Evolutionary conservation across 2,329 filamentous ascomycete genomes (phyloP), one percentile per base, ranked within the genome.

Genomic region (Fusarium concolor): DNA sequence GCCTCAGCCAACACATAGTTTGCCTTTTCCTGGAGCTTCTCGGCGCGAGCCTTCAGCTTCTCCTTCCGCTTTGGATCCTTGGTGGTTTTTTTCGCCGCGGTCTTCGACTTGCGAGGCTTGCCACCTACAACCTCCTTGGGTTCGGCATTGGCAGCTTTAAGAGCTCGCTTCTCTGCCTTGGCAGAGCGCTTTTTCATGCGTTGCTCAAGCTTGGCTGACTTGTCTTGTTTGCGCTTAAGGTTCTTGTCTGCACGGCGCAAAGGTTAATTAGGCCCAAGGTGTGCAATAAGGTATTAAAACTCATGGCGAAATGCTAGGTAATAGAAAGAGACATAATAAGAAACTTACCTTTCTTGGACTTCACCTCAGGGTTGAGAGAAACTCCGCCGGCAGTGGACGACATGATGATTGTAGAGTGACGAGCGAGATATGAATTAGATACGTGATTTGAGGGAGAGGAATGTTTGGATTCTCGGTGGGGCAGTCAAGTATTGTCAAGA

Each of bases 1-100:
- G 83, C 79, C 57, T 84, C 77, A 1, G 70, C 72, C 68, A 82
- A 68, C 33, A 86, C 62, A 70, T 79, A 79, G 26, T 81, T 62
- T 11, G 75, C 72, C 56, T 71, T 73, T 22, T 64, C 52, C 49
- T 73, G 49, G 5, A 74, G 76, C 69, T 80, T 80, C 14, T 80
- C 76, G 31, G 79, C 79, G 28, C 79, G 79, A n/a, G 64, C 62
- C 24, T 80, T 75, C 49, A 83, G 67, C 20, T 78, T 78, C 49
- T 75, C 70, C 38, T 76, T 78, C 46, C 75, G 77, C 76, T 80
- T 82, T 63, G 81, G 79, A 10, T 74, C 65, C 67, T 80, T 80
- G 47, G 44, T 60, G n/a, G 68, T 63, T 54, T 75, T 74, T 41
- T 71, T 73, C 12, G 68, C 39, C 46, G 39, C 63, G 7, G 38